These are phyloP conservation scores for Buddleja alternifolia DNA, from an alignment of 257 asterid genomes.

Conservation along the genomic window DNA sequence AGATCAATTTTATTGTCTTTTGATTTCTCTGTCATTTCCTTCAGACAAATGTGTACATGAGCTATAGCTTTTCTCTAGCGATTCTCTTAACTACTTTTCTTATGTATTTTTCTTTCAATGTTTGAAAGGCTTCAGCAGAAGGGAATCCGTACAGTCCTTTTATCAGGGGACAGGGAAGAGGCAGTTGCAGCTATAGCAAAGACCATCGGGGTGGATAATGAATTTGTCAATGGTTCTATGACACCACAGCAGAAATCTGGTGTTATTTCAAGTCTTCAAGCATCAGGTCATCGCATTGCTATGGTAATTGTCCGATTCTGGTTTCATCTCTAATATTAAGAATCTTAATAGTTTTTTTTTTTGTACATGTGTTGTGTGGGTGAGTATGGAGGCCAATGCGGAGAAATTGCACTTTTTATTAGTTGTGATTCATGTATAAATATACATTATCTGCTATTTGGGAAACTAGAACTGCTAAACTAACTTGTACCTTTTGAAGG, in stretches of 20 bases:
- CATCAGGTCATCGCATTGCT: conserved; percentile 84
- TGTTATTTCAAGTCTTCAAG: conserved; percentile 72
- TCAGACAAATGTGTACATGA: conserved; percentile 7
- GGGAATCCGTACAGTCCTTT: conserved; percentile 75
- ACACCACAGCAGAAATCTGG: conserved; percentile 86
- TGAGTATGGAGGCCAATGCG: not conserved
- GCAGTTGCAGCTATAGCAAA: conserved; percentile 97
- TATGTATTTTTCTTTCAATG: conserved; percentile 15
- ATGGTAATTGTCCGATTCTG: conserved; percentile 54
- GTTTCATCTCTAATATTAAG: no score
- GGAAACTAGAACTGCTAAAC: conserved; percentile 4
- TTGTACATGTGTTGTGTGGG: no score
- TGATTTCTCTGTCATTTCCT: not conserved
- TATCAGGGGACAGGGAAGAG: conserved; percentile 99
- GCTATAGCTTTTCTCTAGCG: not conserved
- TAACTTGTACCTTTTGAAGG: conserved; percentile 52
- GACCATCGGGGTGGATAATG: conserved; percentile 70
- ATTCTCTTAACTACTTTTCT: conserved; percentile 20
- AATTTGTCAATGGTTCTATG: conserved; percentile 72
- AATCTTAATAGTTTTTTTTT: no score
- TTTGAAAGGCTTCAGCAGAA: conserved; percentile 75
- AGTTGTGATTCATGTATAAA: not conserved
- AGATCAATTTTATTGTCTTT: not conserved
- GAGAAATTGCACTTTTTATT: not conserved
- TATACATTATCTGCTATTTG: not conserved